Base-by-base conservation (phyloP, 2,329 filamentous ascomycete genomes). In the Magnaporthiopsis poae region DNA sequence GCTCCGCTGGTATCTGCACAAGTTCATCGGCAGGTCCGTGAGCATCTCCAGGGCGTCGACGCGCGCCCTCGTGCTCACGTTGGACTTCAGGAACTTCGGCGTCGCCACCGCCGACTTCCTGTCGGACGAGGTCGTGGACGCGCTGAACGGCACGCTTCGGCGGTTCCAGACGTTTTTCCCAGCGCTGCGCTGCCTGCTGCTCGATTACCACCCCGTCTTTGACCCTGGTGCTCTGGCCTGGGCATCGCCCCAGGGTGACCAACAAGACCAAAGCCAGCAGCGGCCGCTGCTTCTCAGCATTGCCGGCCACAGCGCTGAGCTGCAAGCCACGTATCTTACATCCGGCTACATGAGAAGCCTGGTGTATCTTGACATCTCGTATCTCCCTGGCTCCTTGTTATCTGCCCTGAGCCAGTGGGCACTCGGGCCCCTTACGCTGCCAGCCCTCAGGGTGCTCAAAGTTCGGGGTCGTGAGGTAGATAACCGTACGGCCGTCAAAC, bases 341-440 rank as follows among this genome's bases (percentile, higher is more conserved):
- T 73, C 74, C 1, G 67, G 71, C 0, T 74, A 75, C 60, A 74
- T 83, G 64, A 72, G 73, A 4, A 71, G 73, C 15, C 69, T 86
- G 46, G 75, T 84, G 7, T 86, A 83, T 68, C 77, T 86, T 3
- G 84, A 86, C 66, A 68, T 85, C 11, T 86, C 84, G 0, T 74
- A 77, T 27, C 70, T 81, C n/a, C 79, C 79, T 0, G 82, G 81
- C 0, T 82, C 81, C 0, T 70, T 83, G 13, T 73, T 71, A 60
- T 61, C 39, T 13, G 70, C 74, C 21, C 70, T 81, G 0, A 67
- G 79, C 7, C 73, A 76, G 15, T 69, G 72, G 0, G 73, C 73
- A 1, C 63, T 79, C 11, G 62, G 62, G 46, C 52, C 64, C 1
- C 67, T 62, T 3, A 75, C 74, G 3, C 73, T 86, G 52, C 79